Conservation (phyloP, 2,329 filamentous ascomycete species). For the Neofusicoccum parvum region DNA sequence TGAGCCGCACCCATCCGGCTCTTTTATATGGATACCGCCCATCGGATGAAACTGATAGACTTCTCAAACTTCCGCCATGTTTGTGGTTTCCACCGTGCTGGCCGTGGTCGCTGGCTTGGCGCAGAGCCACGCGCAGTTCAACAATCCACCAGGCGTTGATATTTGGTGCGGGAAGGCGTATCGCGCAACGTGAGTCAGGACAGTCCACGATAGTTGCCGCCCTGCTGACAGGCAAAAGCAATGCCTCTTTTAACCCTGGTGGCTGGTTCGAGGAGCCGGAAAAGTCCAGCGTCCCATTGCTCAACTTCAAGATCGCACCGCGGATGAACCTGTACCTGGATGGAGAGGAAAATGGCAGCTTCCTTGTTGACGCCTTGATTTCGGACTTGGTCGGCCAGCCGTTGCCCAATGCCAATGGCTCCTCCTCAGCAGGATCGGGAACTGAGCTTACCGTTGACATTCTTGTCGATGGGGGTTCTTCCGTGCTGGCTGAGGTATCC, state of each 20-base stretch:
- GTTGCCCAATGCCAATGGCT: conserved; percentile 24
- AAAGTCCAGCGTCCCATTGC: conserved; percentile 37
- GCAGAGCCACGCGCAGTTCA: conserved; percentile 28
- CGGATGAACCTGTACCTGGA: conserved; percentile 52
- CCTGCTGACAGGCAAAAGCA: conserved; percentile 31
- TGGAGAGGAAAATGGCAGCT: conserved; percentile 43
- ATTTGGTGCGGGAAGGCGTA: conserved; percentile 56
- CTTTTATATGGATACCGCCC: background rate
- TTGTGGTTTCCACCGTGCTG: background rate
- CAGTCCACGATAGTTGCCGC: background rate
- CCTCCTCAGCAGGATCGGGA: conserved; percentile 17
- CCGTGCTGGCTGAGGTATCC: conserved; percentile 28
- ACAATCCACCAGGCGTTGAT: conserved; percentile 46
- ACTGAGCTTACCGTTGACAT: conserved; percentile 35
- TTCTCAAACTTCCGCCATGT: background rate
- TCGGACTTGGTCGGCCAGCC: conserved; percentile 53
- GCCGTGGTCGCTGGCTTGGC: background rate
- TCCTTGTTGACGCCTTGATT: conserved; percentile 63
- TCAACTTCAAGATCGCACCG: conserved; percentile 50
- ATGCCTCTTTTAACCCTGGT: conserved; percentile 51
- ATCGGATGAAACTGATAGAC: background rate
- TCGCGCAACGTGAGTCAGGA: conserved; percentile 35
- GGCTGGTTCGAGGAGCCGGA: conserved; percentile 48
- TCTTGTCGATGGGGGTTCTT: conserved; percentile 25
- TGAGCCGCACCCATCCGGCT: background rate